These are phyloP conservation scores for Serendipita vermifera DNA, from an alignment of 768 basidiomycete genomes.

Conservation along the genomic window DNA sequence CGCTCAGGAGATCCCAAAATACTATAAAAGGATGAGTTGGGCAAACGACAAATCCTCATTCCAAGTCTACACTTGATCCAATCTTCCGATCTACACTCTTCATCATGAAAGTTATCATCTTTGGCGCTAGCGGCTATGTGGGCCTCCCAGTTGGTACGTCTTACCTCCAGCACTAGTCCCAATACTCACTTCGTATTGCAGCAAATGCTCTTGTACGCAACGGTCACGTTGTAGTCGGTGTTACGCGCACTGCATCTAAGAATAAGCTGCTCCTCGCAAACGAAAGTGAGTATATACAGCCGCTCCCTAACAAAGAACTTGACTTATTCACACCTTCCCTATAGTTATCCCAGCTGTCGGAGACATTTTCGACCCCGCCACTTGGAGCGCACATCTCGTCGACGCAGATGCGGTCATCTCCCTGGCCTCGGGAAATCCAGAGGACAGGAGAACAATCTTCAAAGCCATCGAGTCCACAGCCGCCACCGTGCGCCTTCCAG, in stretches of 20 bases:
- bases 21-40: too few relatives aligned
- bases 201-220: conserved; percentile 34
- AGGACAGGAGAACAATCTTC: conserved; percentile 22
- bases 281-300: conserved; percentile 25
- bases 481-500: conserved; percentile 16
- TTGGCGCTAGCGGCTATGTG: conserved; percentile 35
- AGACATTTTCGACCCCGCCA: background rate
- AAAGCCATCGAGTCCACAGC: conserved; percentile 26
- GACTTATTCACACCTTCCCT: background rate
- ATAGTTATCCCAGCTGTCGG: conserved; percentile 28
- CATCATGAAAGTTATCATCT: conserved; percentile 23
- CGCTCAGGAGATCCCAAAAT: too few relatives aligned
- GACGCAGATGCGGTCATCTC: conserved; percentile 18
- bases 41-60: too few relatives aligned
- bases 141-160: conserved; percentile 25
- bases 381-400: background rate
- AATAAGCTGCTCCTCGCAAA: conserved; percentile 26
- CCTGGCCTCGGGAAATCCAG: conserved; percentile 14
- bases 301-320: background rate
- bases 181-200: background rate
- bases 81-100: too few relatives aligned
- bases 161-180: background rate
- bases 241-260: conserved; percentile 28
- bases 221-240: conserved; percentile 35
- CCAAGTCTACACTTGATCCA: too few relatives aligned